phyloP scores from a whole-genome alignment of 2,329 filamentous ascomycete genomes.

The Xylaria sp. region DNA sequence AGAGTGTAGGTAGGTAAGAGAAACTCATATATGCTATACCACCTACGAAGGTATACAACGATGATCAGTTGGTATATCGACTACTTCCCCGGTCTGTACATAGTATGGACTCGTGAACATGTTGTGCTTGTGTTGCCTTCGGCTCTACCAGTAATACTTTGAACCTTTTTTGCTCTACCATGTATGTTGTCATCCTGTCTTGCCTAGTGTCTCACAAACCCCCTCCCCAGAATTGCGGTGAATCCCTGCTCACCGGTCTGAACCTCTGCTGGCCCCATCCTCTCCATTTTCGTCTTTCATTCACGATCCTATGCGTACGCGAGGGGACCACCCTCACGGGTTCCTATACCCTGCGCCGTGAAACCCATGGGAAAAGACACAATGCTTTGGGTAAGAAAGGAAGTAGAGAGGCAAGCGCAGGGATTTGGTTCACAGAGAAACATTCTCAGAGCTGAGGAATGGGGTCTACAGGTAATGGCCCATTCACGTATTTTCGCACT shows the following conservation, averaged over 20 bases:
- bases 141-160: background rate
- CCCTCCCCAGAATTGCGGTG: conserved; percentile 1
- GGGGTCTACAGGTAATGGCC: conserved; percentile 5
- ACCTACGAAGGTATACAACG: background rate
- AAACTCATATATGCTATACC: background rate
- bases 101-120: background rate
- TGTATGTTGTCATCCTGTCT: conserved; percentile 8
- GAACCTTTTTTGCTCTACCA: background rate
- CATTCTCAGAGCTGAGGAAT: conserved; percentile 20
- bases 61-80: background rate
- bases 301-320: too few species aligned
- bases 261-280: conserved; percentile 1
- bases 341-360: conserved; percentile 9
- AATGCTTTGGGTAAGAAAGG: background rate
- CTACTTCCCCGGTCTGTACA: background rate
- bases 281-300: background rate
- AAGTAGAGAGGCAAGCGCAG: background rate
- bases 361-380: conserved; percentile 3
- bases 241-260: conserved; percentile 29
- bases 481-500: background rate
- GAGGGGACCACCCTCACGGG: background rate
- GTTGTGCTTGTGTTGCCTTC: conserved; percentile 7
- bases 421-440: background rate
- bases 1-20: background rate
- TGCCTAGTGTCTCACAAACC: conserved; percentile 14